Evolutionary conservation across 176 grass and related monocot species (phyloP).

Genomic region (Aegilops umbellulata): DNA sequence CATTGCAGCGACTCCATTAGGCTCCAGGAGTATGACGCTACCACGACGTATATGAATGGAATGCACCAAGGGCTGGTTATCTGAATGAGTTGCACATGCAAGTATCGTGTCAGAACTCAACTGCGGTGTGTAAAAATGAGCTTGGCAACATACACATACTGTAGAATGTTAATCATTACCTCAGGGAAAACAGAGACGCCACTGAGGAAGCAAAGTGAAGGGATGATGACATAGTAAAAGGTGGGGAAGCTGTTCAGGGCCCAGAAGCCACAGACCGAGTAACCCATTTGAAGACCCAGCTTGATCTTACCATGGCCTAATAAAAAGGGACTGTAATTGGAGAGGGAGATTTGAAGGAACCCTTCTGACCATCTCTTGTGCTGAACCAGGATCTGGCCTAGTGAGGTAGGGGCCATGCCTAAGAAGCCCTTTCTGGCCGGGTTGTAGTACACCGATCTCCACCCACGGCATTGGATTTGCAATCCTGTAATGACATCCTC

Average conservation of each 20-base stretch:
- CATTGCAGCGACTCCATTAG: constrained; percentile 42
- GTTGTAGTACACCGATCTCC: constrained; percentile 65
- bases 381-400: constrained; percentile 70
- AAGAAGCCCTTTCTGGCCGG: constrained; percentile 49
- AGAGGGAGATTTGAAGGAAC: constrained; percentile 67
- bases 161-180: constrained; percentile 5
- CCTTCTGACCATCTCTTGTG: constrained; percentile 89
- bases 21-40: constrained; percentile 44
- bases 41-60: constrained; percentile 51
- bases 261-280: constrained; percentile 63
- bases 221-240: constrained; percentile 58
- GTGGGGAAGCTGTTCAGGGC: constrained; percentile 58
- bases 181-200: constrained; percentile 68
- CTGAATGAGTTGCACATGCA: constrained; percentile 33
- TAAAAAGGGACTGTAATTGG: constrained; percentile 59
- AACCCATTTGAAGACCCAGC: constrained; percentile 71
- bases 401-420: constrained; percentile 56
- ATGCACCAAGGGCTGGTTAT: constrained; percentile 51
- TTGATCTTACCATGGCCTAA: constrained; percentile 52
- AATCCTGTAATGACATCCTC: constrained; percentile 84
- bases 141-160: not conserved
- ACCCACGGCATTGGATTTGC: constrained; percentile 70
- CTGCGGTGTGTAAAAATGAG: not conserved
- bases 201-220: constrained; percentile 67
- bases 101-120: constrained; percentile 5